Evolutionary conservation across 768 basidiomycete species (phyloP), one percentile per base, ranked within the genome.

Genomic region (Lentinula lateritia): DNA sequence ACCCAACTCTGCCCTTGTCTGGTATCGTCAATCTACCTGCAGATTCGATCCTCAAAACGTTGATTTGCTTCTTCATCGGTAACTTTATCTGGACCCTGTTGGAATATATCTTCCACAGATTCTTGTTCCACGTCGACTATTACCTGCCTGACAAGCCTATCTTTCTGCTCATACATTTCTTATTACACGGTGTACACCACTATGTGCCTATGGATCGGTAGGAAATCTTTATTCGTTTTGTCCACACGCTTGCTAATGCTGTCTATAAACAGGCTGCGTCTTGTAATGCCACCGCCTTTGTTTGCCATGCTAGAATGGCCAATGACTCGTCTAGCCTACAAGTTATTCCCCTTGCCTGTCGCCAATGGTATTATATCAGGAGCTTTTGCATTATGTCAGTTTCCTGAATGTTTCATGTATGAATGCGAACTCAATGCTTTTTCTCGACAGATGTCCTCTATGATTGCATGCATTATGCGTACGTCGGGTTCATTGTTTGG

Each of bases 131-230:
- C 73, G 76, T 99, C 67, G 97, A 99, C 70, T 80, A 85, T 8
- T 73, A 80, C 68, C 83, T 99, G 20, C 97, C 97, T 2, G 97
- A 99, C 73, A 80, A 76, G 61, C 88, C 89, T 5, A 75, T 77
- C 56, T 92, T 89, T 74, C 79, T 98, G 69, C 85, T 86, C 46
- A 71, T 98, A 28, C 97, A 99, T 71, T 99, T 99, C 76, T 71
- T 92, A 68, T 78, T 93, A 71, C 97, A 98, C 69, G 97, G 97
- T 15, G 86, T 99, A 39, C 97, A 99, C 71, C 97, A 99, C 73
- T 99, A 95, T 70, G 78, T 99, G 65, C 97, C 95, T 15, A 97
- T 98, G 95, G 95, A 97, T 70, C 80, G 86, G 90, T 92, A 69
- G 64, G 83, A 73, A 6, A 43, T 16, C 52, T 16, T 50, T 32